Conservation (phyloP, 192 early-diverging fungal species). For the Backusella psychrophila region DNA sequence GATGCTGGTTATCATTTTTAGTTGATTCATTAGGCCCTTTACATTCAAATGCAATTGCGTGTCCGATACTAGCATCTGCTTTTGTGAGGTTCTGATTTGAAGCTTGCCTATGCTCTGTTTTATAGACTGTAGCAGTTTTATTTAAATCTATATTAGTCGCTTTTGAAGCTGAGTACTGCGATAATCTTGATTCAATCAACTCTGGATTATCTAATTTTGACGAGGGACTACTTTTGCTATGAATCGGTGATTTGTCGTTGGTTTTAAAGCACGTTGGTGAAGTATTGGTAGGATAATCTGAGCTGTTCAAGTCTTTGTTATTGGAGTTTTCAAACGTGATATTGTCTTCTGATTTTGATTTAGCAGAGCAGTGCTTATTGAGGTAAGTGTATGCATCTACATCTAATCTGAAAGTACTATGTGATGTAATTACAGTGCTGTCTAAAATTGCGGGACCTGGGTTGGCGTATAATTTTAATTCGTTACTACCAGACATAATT, state of each 20-base stretch:
- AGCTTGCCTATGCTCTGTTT: not conserved
- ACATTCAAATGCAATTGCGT: not conserved
- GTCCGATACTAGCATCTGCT: not conserved
- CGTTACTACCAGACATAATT: not conserved
- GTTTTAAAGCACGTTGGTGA: not conserved
- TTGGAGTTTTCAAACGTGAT: not conserved
- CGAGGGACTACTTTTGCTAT: not conserved
- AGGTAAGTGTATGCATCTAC: no score
- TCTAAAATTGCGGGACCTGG: not conserved
- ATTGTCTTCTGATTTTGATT: not conserved
- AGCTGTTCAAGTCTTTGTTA: not conserved
- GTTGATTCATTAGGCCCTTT: not conserved
- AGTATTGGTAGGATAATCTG: not conserved
- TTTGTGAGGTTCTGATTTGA: not conserved
- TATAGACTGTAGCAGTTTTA: not conserved
- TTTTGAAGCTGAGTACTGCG: not conserved
- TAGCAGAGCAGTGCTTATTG: no score
- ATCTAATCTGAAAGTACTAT: no score
- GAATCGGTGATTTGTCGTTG: not conserved
- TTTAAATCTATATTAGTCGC: not conserved
- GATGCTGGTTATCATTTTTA: not conserved
- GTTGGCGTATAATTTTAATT: not conserved
- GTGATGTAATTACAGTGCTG: no score
- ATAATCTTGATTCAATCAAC: not conserved
- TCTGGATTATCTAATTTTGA: not conserved